Conservation (phyloP, 73 alveolate genomes). For the Paramecium octaurelia region DNA sequence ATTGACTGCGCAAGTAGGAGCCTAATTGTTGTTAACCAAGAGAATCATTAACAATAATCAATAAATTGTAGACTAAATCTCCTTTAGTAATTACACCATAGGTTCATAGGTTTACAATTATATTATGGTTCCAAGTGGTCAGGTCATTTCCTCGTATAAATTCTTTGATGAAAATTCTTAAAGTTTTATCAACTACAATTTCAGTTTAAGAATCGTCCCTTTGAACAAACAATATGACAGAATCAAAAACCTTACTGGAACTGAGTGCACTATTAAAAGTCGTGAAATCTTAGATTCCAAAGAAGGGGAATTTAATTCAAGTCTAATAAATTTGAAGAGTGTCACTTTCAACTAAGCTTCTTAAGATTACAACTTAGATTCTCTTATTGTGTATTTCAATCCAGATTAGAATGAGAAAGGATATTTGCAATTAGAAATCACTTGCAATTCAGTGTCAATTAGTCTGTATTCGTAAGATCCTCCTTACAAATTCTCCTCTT, state of each 20-base stretch:
- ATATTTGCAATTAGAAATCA: not conserved
- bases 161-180: not conserved
- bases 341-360: not conserved
- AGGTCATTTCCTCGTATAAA: not conserved
- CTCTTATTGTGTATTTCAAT: not conserved
- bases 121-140: not conserved
- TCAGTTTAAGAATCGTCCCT: not conserved
- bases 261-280: not conserved
- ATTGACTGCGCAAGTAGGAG: not conserved
- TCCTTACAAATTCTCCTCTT: not conserved
- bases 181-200: not conserved
- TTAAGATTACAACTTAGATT: constrained; percentile 13
- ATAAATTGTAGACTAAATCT: not conserved
- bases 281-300: not conserved
- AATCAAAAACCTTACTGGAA: not conserved
- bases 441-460: not conserved
- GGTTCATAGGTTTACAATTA: not conserved
- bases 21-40: not conserved
- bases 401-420: not conserved
- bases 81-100: not conserved
- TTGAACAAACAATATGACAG: not conserved
- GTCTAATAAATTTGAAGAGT: not conserved
- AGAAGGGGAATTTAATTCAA: not conserved
- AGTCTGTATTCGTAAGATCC: not conserved
- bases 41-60: not conserved